Evolutionary conservation across 176 grass and related monocot genomes (phyloP).

Genomic region (Eleusine coracana): DNA sequence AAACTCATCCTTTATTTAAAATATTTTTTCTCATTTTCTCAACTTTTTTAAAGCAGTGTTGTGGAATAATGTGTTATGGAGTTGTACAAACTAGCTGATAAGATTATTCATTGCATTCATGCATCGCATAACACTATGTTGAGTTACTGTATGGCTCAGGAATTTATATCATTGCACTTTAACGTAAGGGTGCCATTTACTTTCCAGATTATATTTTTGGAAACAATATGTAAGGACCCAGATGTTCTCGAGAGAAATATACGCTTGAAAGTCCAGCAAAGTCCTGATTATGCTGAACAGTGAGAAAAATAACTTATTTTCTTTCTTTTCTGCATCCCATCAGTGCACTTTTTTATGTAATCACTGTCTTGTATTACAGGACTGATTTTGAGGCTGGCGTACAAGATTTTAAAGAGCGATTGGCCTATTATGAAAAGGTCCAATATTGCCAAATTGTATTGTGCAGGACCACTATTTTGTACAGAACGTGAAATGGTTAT

Average conservation of each 20-base stretch:
- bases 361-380: constrained; percentile 49
- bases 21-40: not conserved
- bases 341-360: constrained; percentile 20
- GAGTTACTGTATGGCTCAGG: constrained; percentile 6
- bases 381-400: constrained; percentile 95
- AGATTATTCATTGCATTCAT: not conserved
- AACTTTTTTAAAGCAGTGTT: not conserved
- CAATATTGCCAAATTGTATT: constrained; percentile 35
- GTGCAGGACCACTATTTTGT: not conserved
- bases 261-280: constrained; percentile 96
- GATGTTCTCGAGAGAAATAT: constrained; percentile 94
- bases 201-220: constrained; percentile 79
- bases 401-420: constrained; percentile 85
- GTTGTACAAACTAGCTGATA: not conserved
- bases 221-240: constrained; percentile 96
- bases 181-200: not conserved
- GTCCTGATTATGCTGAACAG: constrained; percentile 98
- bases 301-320: constrained; percentile 56
- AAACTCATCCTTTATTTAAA: not conserved
- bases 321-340: not conserved
- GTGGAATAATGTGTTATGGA: not conserved
- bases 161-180: constrained; percentile 14
- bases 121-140: not conserved
- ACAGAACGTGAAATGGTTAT: constrained; percentile 28
- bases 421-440: constrained; percentile 97